These are phyloP conservation scores for Areca catechu DNA, from an alignment of 176 grass and related monocot genomes.

Conservation along the genomic window DNA sequence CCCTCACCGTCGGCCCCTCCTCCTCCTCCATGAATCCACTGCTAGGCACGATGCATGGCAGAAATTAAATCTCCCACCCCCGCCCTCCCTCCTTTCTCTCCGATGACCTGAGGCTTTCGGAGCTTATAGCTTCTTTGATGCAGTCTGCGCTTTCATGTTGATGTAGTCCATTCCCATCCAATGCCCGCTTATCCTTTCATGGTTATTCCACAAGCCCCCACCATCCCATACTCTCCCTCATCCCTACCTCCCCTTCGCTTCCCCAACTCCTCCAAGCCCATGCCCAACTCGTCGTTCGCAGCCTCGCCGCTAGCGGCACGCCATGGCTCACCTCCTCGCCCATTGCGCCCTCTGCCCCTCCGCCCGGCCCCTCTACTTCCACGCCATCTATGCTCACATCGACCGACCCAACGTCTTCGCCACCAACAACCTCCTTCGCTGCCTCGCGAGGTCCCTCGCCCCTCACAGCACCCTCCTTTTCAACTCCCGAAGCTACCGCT, in stretches of 20 bases:
- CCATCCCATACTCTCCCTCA: no score
- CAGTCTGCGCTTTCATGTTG: no score
- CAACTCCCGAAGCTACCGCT: slow-evolving; percentile 29
- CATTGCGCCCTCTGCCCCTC: no score
- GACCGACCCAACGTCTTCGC: slow-evolving; percentile 36
- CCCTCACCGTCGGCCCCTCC: no score
- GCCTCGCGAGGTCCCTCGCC: slow-evolving; percentile 21
- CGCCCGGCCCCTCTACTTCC: slow-evolving; percentile 18
- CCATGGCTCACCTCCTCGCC: slow-evolving; percentile 36
- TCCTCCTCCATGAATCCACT: no score
- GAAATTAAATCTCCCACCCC: no score
- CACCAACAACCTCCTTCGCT: slow-evolving; percentile 55
- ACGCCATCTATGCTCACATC: slow-evolving; percentile 20
- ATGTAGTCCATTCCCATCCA: no score
- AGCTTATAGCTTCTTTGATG: no score
- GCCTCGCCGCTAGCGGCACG: slow-evolving; percentile 37
- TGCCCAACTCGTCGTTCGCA: slow-evolving; percentile 46
- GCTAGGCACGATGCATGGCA: no score
- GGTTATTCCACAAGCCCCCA: not conserved
- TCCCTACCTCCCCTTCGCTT: slow-evolving; percentile 27
- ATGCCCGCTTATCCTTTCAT: no score
- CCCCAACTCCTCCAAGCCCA: slow-evolving; percentile 49
- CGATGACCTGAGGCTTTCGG: no score
- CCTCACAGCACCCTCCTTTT: slow-evolving; percentile 38
- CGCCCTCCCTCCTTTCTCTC: no score